These are phyloP conservation scores for Aphanocladium album DNA, from an alignment of 2,329 filamentous ascomycete genomes.

Conservation along the genomic window DNA sequence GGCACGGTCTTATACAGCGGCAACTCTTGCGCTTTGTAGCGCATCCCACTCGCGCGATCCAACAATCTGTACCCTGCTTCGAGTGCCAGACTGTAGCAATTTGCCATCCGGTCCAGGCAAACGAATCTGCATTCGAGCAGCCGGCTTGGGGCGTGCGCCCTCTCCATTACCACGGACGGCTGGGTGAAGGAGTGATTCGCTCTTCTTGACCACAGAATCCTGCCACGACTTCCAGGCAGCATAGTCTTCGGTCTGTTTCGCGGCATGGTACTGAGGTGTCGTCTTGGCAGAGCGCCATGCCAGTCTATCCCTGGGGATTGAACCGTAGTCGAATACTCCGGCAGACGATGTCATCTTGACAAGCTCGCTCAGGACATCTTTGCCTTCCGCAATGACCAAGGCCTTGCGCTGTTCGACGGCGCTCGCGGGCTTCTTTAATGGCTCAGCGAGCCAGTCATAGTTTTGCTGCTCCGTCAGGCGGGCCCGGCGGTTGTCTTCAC, in stretches of 20 bases:
- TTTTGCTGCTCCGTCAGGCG: conserved; percentile 51
- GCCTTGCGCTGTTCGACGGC: conserved; percentile 44
- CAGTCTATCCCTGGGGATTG: conserved; percentile 53
- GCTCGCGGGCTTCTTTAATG: conserved; percentile 45
- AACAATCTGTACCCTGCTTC: conserved; percentile 44
- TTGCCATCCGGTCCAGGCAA: conserved; percentile 42
- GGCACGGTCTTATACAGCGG: conserved; percentile 21
- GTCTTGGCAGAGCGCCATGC: conserved; percentile 61
- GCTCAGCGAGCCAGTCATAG: conserved; percentile 58
- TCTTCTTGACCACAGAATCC: conserved; percentile 50
- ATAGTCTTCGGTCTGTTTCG: conserved; percentile 60
- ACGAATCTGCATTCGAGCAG: conserved; percentile 47
- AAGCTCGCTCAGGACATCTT: conserved; percentile 60
- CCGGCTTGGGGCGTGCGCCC: conserved; percentile 21
- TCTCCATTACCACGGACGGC: conserved; percentile 11
- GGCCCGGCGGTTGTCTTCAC: conserved; percentile 61
- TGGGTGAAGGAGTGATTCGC: conserved; percentile 28
- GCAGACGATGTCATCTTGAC: conserved; percentile 55
- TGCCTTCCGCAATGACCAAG: conserved; percentile 55
- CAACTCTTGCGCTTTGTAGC: conserved; percentile 39
- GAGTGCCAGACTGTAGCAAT: conserved; percentile 29
- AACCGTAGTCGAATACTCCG: conserved; percentile 54
- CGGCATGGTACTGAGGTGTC: conserved; percentile 62
- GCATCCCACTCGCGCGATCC: conserved; percentile 53
- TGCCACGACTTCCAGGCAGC: conserved; percentile 57